Conservation (phyloP, 257 asterid species). For the Paraleonurus japonicus region DNA sequence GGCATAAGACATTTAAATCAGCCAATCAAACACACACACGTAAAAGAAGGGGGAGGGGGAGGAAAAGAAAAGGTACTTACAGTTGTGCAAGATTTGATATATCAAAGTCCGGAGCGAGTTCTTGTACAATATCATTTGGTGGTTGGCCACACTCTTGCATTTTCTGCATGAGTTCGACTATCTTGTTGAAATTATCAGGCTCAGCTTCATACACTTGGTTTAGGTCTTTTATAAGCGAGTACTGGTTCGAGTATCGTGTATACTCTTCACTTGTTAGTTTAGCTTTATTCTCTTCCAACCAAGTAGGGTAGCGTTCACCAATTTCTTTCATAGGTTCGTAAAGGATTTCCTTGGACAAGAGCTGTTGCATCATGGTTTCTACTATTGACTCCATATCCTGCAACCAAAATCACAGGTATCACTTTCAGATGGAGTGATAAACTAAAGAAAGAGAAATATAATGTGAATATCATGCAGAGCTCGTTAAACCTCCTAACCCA, state of each 20-base stretch:
- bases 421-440: not conserved
- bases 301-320: constrained; percentile 84
- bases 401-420: not conserved
- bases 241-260: constrained; percentile 56
- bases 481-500: not conserved
- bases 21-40: not conserved
- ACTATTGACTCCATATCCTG: constrained; percentile 94
- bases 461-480: not conserved
- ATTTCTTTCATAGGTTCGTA: constrained; percentile 97
- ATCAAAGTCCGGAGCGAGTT: constrained; percentile 91
- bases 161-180: constrained; percentile 97
- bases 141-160: constrained; percentile 99
- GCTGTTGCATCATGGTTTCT: constrained; percentile 98
- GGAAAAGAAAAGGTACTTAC: constrained; percentile 46
- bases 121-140: constrained; percentile 83
- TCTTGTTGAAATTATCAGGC: constrained; percentile 86
- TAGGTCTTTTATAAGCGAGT: constrained; percentile 65
- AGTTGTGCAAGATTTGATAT: constrained; percentile 71
- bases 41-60: not conserved
- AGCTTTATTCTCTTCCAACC: constrained; percentile 79
- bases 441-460: not conserved
- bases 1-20: not conserved
- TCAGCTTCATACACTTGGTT: constrained; percentile 70
- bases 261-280: constrained; percentile 66
- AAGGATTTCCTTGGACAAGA: constrained; percentile 89